Base-by-base conservation (phyloP, 345 rosid species). In the Pistacia atlantica region DNA sequence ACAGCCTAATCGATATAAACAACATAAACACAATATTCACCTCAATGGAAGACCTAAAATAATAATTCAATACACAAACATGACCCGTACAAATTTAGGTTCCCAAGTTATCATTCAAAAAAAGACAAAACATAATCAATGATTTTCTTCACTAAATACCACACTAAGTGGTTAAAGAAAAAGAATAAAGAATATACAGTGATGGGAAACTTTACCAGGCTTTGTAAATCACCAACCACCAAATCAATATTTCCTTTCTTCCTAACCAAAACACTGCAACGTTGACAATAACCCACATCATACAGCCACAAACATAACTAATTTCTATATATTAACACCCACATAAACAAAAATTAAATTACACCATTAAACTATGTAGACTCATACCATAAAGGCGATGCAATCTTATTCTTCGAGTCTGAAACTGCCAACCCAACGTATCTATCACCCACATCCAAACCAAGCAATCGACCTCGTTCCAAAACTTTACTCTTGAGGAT, bases 381-480 rank as follows among this genome's bases (percentile, higher is more conserved):
- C 6, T 25, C 18, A 62, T 83, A 92, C 98, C 97, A 89, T 69
- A 96, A 74, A 76, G 95, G 99, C 6, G 83, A 77, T 0, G 98
- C 97, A 49, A 91, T 67, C 78, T 73, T 81, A 58, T 90, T 87
- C 0, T 49, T 57, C 11, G 79, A 71, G 83, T 93, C 97, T 1
- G 92, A 93, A 42, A 93, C 71, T 45, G 98, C 89, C 67, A 96
- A 76, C 0, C 99, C 99, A 25, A 96, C 93, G 75, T 91, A 93
- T 81, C 91, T 92, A 74, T 91, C 94, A 5, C 97, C 97, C 8
- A 96, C 93, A 82, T 93, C 98, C 87, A 96, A 87, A 25, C 97
- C 97, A 10, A 91, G 97, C 54, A 85, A 83, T 74, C 94, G 83
- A 33, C 86, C 86, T 60, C 74, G 65, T 70, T 77, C 72, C 67